Conservation (phyloP, 192 early-diverging fungal genomes). For the Kickxella alabastrina region DNA sequence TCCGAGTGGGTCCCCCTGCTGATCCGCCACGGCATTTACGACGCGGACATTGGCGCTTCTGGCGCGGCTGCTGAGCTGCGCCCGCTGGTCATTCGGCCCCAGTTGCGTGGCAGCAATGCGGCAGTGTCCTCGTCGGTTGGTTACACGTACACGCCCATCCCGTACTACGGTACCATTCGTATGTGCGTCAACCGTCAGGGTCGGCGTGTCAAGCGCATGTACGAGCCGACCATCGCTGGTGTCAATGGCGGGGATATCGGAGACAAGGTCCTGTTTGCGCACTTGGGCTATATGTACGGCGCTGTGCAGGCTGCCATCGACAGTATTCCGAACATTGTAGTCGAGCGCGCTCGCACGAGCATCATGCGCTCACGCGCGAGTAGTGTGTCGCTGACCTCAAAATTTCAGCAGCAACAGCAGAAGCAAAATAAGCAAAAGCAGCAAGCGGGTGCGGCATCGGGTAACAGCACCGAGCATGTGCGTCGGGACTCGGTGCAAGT, state of each 20-base stretch:
- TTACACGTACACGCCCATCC: slow-evolving; percentile 43
- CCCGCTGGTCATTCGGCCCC: slow-evolving; percentile 35
- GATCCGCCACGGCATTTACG: slow-evolving; percentile 53
- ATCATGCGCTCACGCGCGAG: slow-evolving; percentile 47
- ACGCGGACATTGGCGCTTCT: slow-evolving; percentile 32
- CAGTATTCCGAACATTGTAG: slow-evolving; percentile 22
- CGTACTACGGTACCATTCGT: slow-evolving; percentile 63
- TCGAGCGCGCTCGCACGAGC: slow-evolving; percentile 42
- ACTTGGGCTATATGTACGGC: slow-evolving; percentile 35
- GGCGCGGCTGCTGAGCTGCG: background rate
- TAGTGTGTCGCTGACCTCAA: slow-evolving; percentile 40
- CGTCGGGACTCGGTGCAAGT: slow-evolving; percentile 15
- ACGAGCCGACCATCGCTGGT: slow-evolving; percentile 13
- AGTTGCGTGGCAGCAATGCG: slow-evolving; percentile 3
- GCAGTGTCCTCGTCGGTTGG: no score
- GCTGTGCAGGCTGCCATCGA: slow-evolving; percentile 26
- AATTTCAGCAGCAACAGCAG: slow-evolving; percentile 35
- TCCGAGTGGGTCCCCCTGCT: slow-evolving; percentile 60
- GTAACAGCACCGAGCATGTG: background rate
- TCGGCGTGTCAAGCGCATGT: slow-evolving; percentile 15
- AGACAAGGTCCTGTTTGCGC: slow-evolving; percentile 45
- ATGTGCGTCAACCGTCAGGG: slow-evolving; percentile 45
- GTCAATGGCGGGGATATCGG: slow-evolving; percentile 9
- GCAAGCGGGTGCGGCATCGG: background rate
- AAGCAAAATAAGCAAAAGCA: no score